These are phyloP conservation scores for Coemansia sp. DNA, from an alignment of 192 early-diverging fungal genomes.

Conservation along the genomic window DNA sequence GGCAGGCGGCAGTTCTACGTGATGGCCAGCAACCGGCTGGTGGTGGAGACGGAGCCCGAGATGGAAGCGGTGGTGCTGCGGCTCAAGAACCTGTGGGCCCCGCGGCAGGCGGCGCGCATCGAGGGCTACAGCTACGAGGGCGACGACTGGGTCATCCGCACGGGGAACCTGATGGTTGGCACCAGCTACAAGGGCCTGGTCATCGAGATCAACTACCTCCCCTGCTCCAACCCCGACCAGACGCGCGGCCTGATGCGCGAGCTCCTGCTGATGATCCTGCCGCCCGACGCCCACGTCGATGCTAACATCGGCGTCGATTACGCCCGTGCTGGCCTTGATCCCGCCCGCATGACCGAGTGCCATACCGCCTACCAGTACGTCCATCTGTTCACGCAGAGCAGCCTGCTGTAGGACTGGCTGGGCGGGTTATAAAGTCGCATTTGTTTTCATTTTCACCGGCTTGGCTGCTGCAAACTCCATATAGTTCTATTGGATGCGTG, in stretches of 20 bases:
- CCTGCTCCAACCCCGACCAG: conserved; percentile 49
- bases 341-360: conserved; percentile 42
- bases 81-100: conserved; percentile 53
- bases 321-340: conserved; percentile 38
- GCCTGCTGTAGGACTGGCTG: conserved; percentile 21
- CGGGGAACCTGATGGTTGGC: conserved; percentile 53
- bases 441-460: not conserved
- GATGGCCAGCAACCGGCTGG: conserved; percentile 54
- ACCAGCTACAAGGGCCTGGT: conserved; percentile 54
- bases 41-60: conserved; percentile 50
- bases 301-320: conserved; percentile 48
- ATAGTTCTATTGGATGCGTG: too few relatives aligned
- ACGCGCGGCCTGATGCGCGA: conserved; percentile 51
- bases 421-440: not conserved
- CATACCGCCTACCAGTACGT: conserved; percentile 57
- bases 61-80: conserved; percentile 50
- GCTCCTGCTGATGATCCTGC: conserved; percentile 48
- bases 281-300: conserved; percentile 46
- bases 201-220: conserved; percentile 54
- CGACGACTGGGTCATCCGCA: conserved; percentile 51
- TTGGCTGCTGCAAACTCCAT: not conserved
- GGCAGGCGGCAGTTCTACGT: conserved; percentile 45
- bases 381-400: conserved; percentile 48
- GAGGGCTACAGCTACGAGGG: conserved; percentile 55
- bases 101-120: conserved; percentile 46